These are phyloP conservation scores for Phytophthora hibernalis DNA, from an alignment of 352 stramenopile genomes.

Conservation along the genomic window DNA sequence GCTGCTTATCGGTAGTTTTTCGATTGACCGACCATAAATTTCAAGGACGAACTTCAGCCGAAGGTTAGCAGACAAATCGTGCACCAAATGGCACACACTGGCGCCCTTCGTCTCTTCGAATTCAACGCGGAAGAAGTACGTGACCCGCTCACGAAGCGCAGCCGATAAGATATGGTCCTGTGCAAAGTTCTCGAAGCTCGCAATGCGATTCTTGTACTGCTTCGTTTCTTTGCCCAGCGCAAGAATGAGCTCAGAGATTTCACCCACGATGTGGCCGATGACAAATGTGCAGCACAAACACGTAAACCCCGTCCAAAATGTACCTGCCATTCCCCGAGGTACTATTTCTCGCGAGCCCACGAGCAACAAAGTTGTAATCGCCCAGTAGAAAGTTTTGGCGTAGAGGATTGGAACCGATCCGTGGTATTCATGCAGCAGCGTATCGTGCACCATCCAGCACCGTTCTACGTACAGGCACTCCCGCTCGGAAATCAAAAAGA, in stretches of 20 bases:
- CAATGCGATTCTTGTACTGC: conserved; percentile 62
- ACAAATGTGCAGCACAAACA: conserved; percentile 76
- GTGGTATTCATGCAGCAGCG: conserved; percentile 62
- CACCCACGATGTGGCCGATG: conserved; percentile 73
- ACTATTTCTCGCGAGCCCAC: conserved; percentile 71
- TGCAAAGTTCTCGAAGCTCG: conserved; percentile 69
- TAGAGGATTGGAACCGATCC: conserved; percentile 55
- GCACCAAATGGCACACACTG: conserved; percentile 60
- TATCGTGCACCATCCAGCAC: conserved; percentile 67
- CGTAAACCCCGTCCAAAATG: conserved; percentile 57
- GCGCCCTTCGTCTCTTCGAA: conserved; percentile 60
- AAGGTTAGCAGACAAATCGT: conserved; percentile 66
- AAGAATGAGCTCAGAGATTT: conserved; percentile 74
- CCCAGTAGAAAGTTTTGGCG: conserved; percentile 72
- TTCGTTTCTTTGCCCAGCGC: conserved; percentile 71
- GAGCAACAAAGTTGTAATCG: conserved; percentile 64
- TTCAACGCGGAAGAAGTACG: conserved; percentile 66
- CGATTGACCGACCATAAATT: conserved; percentile 56
- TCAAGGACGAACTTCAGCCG: conserved; percentile 67
- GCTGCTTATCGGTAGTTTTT: conserved; percentile 48
- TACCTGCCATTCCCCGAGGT: conserved; percentile 53
- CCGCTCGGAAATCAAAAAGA: conserved; percentile 67
- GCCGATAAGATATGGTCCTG: conserved; percentile 59
- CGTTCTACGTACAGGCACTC: conserved; percentile 53
- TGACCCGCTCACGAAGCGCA: conserved; percentile 54